Evolutionary conservation across 768 basidiomycete species (phyloP).

Genomic region (Suillus spraguei): DNA sequence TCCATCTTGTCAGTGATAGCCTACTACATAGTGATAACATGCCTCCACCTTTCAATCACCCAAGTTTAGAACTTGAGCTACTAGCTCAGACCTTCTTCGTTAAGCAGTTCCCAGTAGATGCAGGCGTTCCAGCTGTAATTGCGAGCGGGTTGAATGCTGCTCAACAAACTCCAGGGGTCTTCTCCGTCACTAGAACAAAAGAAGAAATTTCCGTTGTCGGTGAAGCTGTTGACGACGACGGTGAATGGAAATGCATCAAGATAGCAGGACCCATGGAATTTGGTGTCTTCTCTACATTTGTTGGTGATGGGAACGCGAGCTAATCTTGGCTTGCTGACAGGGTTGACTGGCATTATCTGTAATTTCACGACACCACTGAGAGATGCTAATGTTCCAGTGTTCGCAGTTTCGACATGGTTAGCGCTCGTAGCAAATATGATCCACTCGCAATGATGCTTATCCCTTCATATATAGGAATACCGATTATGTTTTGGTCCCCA

Average conservation of each 20-base stretch:
- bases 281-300: conserved; percentile 34
- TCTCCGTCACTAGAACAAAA: conserved; percentile 59
- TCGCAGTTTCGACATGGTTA: conserved; percentile 66
- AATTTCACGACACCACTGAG: conserved; percentile 57
- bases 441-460: not conserved
- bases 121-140: conserved; percentile 33
- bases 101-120: conserved; percentile 39
- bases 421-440: conserved; percentile 13
- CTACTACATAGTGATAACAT: conserved; percentile 20
- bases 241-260: conserved; percentile 60
- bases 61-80: conserved; percentile 51
- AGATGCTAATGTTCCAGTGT: conserved; percentile 52
- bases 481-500: conserved; percentile 62
- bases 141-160: conserved; percentile 32
- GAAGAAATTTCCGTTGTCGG: conserved; percentile 68
- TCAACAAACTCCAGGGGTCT: conserved; percentile 36
- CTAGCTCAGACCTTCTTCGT: conserved; percentile 47
- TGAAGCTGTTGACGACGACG: conserved; percentile 40
- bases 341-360: conserved; percentile 57
- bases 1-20: not conserved
- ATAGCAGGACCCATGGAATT: conserved; percentile 71
- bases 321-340: conserved; percentile 30
- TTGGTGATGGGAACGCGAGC: not conserved
- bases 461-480: conserved; percentile 57
- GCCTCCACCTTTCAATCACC: conserved; percentile 48